Evolutionary conservation across 2,329 filamentous ascomycete species (phyloP), one percentile per base, ranked within the genome.

Genomic region (Tolypocladium tundrense): DNA sequence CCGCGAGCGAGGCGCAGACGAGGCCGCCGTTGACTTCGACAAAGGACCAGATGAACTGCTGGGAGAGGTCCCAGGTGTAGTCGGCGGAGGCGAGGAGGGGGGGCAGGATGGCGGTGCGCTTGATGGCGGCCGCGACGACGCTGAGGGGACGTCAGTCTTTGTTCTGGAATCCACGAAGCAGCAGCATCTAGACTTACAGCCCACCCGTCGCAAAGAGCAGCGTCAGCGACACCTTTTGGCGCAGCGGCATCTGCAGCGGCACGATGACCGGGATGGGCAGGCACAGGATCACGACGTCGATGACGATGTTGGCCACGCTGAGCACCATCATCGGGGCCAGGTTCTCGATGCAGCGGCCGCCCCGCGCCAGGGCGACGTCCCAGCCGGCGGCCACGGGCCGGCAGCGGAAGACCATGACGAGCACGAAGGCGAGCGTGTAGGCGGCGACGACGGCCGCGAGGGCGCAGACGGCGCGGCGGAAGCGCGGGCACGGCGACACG

Each of bases 11-110:
- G 24, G 78, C 76, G 61, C 78, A 81, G 37, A 76, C 66, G 42
- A 82, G 76, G n/a, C 74, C 78, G 7, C 75, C 67, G 57, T 78
- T 79, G 59, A 80, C 69, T 60, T 81, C 79, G 54, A 81, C 72
- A 58, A 74, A 72, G 27, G 73, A 75, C 75, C 78, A 78, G 14
- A 78, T 59, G 11, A 69, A 50, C 11, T 70, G 66, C 1, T 59
- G 58, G 0, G 67, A 60, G 0, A 70, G 56, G 1, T 63, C 39
- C 64, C 68, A 69, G 0, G 65, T 67, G 45, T 69, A 70, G 54
- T 69, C 67, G 1, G 42, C 9, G 0, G 63, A 59, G 0, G 56
- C 21, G 19, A 70, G 39, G 14, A 70, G 64, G 1, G 62, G 61
- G 2, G 62, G 59, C 1, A 69, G 64, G 50, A 68, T 63, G 27